These are phyloP conservation scores for Aspergillus aculeatus DNA, from an alignment of 2,329 filamentous ascomycete genomes.

Conservation along the genomic window DNA sequence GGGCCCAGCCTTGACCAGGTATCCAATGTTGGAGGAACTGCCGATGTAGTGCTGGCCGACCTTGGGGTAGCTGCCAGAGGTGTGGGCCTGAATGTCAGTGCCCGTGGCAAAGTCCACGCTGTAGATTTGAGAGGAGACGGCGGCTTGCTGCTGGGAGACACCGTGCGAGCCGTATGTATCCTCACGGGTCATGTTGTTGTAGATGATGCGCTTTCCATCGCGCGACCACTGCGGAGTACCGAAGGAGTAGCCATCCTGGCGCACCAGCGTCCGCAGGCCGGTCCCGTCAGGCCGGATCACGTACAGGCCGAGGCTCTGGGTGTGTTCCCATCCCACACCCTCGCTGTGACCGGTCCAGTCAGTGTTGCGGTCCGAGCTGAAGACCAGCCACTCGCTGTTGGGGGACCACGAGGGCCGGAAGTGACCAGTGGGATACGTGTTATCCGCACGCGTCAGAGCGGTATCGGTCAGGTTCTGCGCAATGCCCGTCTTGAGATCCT, in stretches of 20 bases:
- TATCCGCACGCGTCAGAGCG: slow-evolving; percentile 14
- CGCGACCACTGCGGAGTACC: slow-evolving; percentile 42
- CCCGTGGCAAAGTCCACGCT: slow-evolving; percentile 43
- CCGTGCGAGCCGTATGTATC: slow-evolving; percentile 41
- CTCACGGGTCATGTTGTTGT: slow-evolving; percentile 42
- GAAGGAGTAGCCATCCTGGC: slow-evolving; percentile 36
- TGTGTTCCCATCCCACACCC: slow-evolving; percentile 44
- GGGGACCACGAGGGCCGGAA: slow-evolving; percentile 45
- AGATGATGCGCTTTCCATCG: slow-evolving; percentile 38
- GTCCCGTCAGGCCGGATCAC: slow-evolving; percentile 39
- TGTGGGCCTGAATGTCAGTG: slow-evolving; percentile 18
- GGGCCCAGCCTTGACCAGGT: slow-evolving; percentile 3
- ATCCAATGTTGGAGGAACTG: slow-evolving; percentile 4
- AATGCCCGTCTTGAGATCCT: slow-evolving; percentile 35
- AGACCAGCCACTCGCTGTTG: slow-evolving; percentile 43
- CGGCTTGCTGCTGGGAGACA: slow-evolving; percentile 19
- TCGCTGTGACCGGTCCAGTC: slow-evolving; percentile 43
- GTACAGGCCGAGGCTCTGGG: slow-evolving; percentile 44
- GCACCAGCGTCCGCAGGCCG: slow-evolving; percentile 37
- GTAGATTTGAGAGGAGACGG: background rate
- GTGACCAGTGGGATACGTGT: slow-evolving; percentile 35
- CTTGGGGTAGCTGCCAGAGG: slow-evolving; percentile 6
- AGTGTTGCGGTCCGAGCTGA: slow-evolving; percentile 45
- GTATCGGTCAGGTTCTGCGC: slow-evolving; percentile 41
- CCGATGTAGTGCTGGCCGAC: slow-evolving; percentile 8